Evolutionary conservation across 768 basidiomycete species (phyloP).

Genomic region (Gautieria morchelliformis): DNA sequence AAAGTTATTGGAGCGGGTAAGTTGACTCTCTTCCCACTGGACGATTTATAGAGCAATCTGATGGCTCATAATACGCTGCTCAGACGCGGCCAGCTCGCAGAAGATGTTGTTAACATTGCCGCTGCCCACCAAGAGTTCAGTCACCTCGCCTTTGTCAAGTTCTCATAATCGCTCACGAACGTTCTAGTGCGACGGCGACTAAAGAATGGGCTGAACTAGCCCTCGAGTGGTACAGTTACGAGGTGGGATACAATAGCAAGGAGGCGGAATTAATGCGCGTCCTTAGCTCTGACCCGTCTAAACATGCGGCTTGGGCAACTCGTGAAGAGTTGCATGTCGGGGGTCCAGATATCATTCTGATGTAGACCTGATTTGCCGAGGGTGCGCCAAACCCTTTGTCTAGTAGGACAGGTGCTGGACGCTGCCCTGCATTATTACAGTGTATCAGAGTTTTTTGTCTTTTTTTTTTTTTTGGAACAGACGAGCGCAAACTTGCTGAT

Average conservation of each 20-base stretch:
- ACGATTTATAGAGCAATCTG: not conserved
- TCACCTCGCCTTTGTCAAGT: not conserved
- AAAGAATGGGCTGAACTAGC: slow-evolving; percentile 42
- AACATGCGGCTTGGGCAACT: slow-evolving; percentile 41
- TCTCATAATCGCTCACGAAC: slow-evolving; percentile 4
- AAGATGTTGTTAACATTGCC: slow-evolving; percentile 50
- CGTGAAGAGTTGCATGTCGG: slow-evolving; percentile 16
- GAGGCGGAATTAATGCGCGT: slow-evolving; percentile 32
- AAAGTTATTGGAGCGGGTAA: slow-evolving; percentile 54
- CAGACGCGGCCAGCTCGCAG: slow-evolving; percentile 44
- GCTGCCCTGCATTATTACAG: too few species aligned
- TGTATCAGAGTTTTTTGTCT: too few species aligned
- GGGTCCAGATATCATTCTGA: not conserved
- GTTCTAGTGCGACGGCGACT: slow-evolving; percentile 32
- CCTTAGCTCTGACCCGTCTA: slow-evolving; percentile 27
- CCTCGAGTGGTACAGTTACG: slow-evolving; percentile 43
- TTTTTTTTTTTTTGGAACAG: too few species aligned
- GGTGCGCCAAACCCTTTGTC: too few species aligned
- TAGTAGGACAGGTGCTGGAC: too few species aligned
- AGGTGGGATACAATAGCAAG: slow-evolving; percentile 45
- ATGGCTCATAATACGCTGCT: not conserved
- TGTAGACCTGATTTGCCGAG: not conserved
- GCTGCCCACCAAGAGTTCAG: slow-evolving; percentile 56
- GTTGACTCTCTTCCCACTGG: not conserved
- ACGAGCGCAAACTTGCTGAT: too few species aligned